A percentile compares a stretch with the other conserved stretches of the same genome.
Evolutionary conservation across 2,329 filamentous ascomycete genomes (phyloP).

Genomic region (Botrytis byssoidea): DNA sequence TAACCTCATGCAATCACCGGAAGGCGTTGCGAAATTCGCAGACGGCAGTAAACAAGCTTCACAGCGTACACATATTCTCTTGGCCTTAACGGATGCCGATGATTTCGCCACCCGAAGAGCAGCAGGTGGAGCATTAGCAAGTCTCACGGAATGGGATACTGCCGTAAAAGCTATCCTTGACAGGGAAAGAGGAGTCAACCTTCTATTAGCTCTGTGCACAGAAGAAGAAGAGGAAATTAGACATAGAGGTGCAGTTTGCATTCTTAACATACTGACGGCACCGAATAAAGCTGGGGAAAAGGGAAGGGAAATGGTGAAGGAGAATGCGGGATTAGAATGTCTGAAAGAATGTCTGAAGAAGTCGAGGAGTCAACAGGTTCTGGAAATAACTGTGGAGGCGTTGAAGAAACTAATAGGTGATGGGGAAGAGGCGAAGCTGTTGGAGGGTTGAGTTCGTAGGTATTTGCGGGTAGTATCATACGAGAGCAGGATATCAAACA

Average conservation of each 20-base stretch:
- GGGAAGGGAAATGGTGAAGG: slow-evolving; percentile 59
- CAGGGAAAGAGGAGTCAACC: slow-evolving; percentile 68
- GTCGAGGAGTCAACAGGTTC: slow-evolving; percentile 65
- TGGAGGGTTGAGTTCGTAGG: slow-evolving; percentile 4
- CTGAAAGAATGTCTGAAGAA: slow-evolving; percentile 70
- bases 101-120: slow-evolving; percentile 77
- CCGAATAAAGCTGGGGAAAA: slow-evolving; percentile 63
- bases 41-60: slow-evolving; percentile 65
- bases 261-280: slow-evolving; percentile 69
- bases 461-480: neutral
- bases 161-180: slow-evolving; percentile 70
- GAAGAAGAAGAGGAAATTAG: slow-evolving; percentile 69
- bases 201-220: slow-evolving; percentile 76
- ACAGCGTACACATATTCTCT: slow-evolving; percentile 75
- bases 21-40: slow-evolving; percentile 67
- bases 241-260: slow-evolving; percentile 71
- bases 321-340: slow-evolving; percentile 62
- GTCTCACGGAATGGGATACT: slow-evolving; percentile 74
- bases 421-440: neutral
- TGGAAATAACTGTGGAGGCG: slow-evolving; percentile 69
- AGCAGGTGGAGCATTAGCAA: slow-evolving; percentile 84
- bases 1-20: slow-evolving; percentile 74
- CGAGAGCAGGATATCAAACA: neutral
- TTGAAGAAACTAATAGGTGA: slow-evolving; percentile 53
- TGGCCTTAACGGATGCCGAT: slow-evolving; percentile 84